phyloP scores from a whole-genome alignment of 2,329 filamentous ascomycete genomes.

The Phyllosticta citriasiana region DNA sequence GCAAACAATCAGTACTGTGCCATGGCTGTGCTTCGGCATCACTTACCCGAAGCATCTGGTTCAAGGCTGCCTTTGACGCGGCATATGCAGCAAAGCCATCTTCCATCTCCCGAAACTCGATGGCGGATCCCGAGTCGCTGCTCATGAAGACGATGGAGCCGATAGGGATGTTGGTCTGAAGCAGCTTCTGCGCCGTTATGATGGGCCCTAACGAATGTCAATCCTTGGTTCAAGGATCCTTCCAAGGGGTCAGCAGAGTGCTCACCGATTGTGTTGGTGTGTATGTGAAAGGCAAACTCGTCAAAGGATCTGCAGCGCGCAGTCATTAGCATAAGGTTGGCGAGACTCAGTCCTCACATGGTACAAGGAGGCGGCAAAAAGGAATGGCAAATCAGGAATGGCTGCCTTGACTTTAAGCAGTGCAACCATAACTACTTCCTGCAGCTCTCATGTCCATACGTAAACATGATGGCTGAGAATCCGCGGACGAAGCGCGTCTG shows the following conservation, averaged over 20 bases:
- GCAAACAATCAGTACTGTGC: background rate
- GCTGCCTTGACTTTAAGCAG: background rate
- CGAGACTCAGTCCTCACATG: background rate
- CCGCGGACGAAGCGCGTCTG: slow-evolving; percentile 14
- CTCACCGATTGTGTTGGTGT: slow-evolving; percentile 43
- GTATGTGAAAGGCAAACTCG: slow-evolving; percentile 44
- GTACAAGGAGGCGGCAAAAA: background rate
- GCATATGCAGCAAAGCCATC: slow-evolving; percentile 50
- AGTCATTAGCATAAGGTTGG: background rate
- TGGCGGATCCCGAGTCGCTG: slow-evolving; percentile 45
- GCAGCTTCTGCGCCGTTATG: slow-evolving; percentile 43
- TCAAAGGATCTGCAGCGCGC: slow-evolving; percentile 39
- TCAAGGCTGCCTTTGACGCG: slow-evolving; percentile 48
- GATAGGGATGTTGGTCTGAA: slow-evolving; percentile 37
- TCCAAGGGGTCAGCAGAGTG: slow-evolving; percentile 14
- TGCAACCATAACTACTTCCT: background rate
- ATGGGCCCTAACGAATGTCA: slow-evolving; percentile 36
- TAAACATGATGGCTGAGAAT: background rate
- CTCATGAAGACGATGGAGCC: slow-evolving; percentile 48
- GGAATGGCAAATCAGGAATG: background rate
- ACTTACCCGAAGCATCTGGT: slow-evolving; percentile 39
- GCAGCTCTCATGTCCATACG: background rate
- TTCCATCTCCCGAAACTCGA: slow-evolving; percentile 43
- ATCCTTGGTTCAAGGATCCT: background rate
- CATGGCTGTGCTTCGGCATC: background rate